Percentiles rank a stretch among this genome's conserved stretches.
Conservation (phyloP, 1,284 basidiomycete species). For the Lignosus rhinocerotis region DNA sequence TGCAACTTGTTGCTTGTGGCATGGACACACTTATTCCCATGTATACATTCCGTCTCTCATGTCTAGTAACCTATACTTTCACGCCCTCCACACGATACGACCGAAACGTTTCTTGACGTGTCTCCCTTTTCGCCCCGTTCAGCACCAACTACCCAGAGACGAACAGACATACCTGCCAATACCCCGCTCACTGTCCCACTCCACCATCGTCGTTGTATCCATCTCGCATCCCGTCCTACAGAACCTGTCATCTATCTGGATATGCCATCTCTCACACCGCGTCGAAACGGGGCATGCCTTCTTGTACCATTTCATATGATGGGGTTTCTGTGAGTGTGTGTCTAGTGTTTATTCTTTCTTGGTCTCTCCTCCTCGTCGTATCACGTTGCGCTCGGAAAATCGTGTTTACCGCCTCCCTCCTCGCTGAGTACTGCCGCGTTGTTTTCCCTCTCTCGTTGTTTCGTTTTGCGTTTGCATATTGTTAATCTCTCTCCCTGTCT, state of each 20-base stretch:
- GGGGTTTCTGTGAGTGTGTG: neutral
- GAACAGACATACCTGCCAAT: neutral
- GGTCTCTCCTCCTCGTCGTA: neutral
- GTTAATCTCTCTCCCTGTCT: neutral
- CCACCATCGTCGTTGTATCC: neutral
- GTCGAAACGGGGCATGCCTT: neutral
- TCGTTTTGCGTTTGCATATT: neutral
- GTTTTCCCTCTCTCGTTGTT: neutral
- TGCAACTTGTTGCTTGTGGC: too few species aligned
- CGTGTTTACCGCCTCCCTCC: neutral
- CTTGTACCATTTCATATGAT: neutral
- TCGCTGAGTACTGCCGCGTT: neutral
- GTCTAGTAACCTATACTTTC: neutral
- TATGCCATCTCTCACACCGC: too few species aligned
- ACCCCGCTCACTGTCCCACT: neutral
- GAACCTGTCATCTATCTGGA: neutral
- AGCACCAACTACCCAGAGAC: neutral
- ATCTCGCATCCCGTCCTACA: neutral
- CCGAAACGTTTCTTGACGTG: slow-evolving; percentile 1
- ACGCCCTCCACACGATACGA: slow-evolving; percentile 5
- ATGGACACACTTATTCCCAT: neutral
- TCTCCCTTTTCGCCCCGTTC: neutral
- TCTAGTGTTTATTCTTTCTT: neutral
- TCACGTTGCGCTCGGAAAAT: neutral
- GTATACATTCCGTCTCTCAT: neutral